A percentile compares a stretch with the other conserved stretches of the same genome.
Conservation (phyloP, 1,284 basidiomycete species). For the Waitea zeae region DNA sequence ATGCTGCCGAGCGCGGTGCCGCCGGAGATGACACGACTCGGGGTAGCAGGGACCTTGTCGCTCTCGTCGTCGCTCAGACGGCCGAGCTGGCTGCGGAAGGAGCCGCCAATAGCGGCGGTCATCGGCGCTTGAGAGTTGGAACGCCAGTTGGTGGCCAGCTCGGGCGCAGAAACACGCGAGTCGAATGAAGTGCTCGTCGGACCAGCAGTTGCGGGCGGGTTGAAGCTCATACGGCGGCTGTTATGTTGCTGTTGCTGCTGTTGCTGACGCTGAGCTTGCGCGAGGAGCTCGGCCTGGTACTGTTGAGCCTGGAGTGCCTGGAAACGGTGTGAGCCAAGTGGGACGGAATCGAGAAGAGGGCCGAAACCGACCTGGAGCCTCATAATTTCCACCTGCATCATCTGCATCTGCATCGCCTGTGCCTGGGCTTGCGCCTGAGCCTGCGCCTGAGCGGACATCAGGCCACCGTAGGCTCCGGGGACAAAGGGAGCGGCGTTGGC, state of each 20-base stretch:
- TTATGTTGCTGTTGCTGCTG: constrained; percentile 12
- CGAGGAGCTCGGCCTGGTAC: constrained; percentile 35
- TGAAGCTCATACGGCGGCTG: constrained; percentile 28
- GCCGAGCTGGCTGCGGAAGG: constrained; percentile 48
- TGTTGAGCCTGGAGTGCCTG: constrained; percentile 41
- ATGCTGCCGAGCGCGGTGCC: constrained; percentile 43
- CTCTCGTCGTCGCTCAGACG: constrained; percentile 17
- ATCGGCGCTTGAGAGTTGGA: constrained; percentile 44
- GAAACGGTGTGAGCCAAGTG: constrained; percentile 4
- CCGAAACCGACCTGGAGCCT: constrained; percentile 45
- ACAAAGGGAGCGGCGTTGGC: constrained; percentile 35
- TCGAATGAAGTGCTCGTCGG: constrained; percentile 48
- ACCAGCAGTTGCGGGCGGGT: constrained; percentile 50
- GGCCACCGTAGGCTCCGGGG: constrained; percentile 14
- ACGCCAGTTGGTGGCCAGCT: constrained; percentile 29
- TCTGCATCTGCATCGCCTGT: constrained; percentile 67
- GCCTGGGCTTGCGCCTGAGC: constrained; percentile 31
- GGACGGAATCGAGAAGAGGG: constrained; percentile 5
- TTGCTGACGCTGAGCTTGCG: constrained; percentile 23
- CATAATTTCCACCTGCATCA: constrained; percentile 67
- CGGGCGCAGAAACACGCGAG: constrained; percentile 31
- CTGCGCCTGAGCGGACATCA: constrained; percentile 20
- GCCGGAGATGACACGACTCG: constrained; percentile 47
- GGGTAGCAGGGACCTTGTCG: too few species aligned
- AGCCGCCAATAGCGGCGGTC: constrained; percentile 62